Conservation (phyloP, 1,284 basidiomycete species). For the Rhizoctonia solani region DNA sequence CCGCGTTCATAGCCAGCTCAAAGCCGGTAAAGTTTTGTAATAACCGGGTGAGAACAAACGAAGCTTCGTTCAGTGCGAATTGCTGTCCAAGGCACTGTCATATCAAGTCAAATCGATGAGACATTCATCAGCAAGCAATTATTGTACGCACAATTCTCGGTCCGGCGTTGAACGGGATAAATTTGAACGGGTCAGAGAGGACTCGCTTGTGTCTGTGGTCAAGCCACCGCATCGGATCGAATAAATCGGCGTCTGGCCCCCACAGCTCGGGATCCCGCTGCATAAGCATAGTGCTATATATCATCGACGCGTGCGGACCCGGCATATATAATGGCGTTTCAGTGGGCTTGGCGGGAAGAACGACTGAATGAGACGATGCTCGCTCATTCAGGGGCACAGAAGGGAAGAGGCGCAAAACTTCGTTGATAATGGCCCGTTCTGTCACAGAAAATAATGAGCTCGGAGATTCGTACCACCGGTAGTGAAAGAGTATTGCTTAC, state of each 20-base stretch:
- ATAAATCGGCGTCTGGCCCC: constrained; percentile 57
- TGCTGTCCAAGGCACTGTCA: constrained; percentile 29
- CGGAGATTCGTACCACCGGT: neutral
- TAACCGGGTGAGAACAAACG: constrained; percentile 36
- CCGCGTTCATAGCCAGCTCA: constrained; percentile 36
- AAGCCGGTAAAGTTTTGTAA: constrained; percentile 36
- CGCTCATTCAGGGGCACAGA: constrained; percentile 34
- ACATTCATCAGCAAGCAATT: neutral
- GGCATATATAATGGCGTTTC: constrained; percentile 33
- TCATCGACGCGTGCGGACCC: constrained; percentile 20
- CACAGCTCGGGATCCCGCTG: constrained; percentile 53
- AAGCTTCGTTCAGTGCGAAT: constrained; percentile 38
- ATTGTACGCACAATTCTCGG: constrained; percentile 35
- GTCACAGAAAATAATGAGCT: neutral
- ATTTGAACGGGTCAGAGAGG: constrained; percentile 37
- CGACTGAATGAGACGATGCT: constrained; percentile 22
- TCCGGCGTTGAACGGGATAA: constrained; percentile 38
- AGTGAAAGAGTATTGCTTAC: constrained; percentile 31
- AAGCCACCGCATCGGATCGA: constrained; percentile 61
- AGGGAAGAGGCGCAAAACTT: constrained; percentile 38
- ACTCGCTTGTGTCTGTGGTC: constrained; percentile 45
- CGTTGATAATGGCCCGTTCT: constrained; percentile 36
- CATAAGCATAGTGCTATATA: constrained; percentile 34
- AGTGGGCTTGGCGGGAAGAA: constrained; percentile 18
- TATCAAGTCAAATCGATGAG: neutral